Evolutionary conservation across 2,329 filamentous ascomycete genomes (phyloP), one percentile per base, ranked within the genome.

Genomic region (Lojkania enalia): DNA sequence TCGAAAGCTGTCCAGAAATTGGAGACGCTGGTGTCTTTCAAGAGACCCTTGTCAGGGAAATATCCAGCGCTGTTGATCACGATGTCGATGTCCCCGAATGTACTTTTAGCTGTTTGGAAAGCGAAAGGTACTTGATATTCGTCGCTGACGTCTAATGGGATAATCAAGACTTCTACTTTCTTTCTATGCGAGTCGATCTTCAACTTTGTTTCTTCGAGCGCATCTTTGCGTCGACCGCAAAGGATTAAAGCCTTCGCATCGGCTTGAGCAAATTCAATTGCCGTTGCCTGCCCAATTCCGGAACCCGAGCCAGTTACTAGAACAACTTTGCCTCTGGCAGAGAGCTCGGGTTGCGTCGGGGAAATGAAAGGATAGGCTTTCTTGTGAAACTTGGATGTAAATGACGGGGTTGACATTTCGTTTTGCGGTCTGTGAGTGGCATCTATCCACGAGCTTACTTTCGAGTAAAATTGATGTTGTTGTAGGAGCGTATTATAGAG

Each of bases 11-110:
- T 27, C 25, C 25, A 27, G 9, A 7, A 27, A 9, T 27, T n/a
- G n/a, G 7, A 7, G 9, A 27, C 25, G n/a, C 25, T 27, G 25
- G 9, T 27, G 25, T n/a, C 25, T n/a, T 27, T n/a, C 7, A 27
- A 9, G 25, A 27, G 25, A 27, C n/a, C 25, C 25, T 7, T 7
- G 25, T n/a, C n/a, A n/a, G 25, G n/a, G 25, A 27, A 9, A n/a
- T 7, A 7, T 9, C 25, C 25, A 0, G 73, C 74, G 44, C 63
- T 70, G 44, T 66, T 69, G 36, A 76, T 61, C 11, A 77, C 45
- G n/a, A 27, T n/a, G n/a, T 27, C 25, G 9, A 7, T 9, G 9
- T 18, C 35, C 18, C 39, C 39, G n/a, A 42, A 40, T 16, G 25
- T 27, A 9, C n/a, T 27, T 7, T 7, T n/a, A n/a, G 25, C 25